Evolutionary conservation across 2,329 filamentous ascomycete genomes (phyloP).

Genomic region (Alternaria brassicicola): DNA sequence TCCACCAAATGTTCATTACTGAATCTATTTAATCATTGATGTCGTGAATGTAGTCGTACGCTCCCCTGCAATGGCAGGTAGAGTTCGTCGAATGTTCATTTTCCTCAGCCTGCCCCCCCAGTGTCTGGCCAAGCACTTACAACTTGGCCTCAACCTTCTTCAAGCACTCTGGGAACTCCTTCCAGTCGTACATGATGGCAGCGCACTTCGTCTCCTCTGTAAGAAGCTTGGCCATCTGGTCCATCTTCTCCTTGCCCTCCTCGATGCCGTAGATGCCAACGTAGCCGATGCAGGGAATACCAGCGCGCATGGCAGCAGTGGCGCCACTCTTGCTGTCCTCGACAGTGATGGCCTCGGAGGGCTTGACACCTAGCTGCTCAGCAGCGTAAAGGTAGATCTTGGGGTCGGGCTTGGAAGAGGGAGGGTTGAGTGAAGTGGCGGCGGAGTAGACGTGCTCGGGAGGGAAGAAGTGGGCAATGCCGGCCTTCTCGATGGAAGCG

Average conservation of each 20-base stretch:
- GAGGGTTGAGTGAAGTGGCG: constrained; percentile 75
- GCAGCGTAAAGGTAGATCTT: constrained; percentile 84
- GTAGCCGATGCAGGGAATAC: constrained; percentile 83
- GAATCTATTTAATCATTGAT: constrained; percentile 17
- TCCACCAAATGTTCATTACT: constrained; percentile 12
- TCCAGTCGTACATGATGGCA: constrained; percentile 60
- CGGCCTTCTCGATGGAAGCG: constrained; percentile 79
- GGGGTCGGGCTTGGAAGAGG: constrained; percentile 90
- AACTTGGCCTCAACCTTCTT: constrained; percentile 55
- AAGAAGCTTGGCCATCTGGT: constrained; percentile 58
- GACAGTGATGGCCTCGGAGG: constrained; percentile 76
- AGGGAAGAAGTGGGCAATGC: constrained; percentile 80
- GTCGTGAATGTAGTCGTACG: constrained; percentile 30
- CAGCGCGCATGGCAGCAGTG: constrained; percentile 75
- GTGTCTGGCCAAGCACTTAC: constrained; percentile 25
- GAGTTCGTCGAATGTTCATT: constrained; percentile 22
- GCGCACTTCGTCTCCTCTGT: constrained; percentile 56
- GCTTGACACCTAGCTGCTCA: constrained; percentile 71
- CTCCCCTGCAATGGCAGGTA: constrained; percentile 17
- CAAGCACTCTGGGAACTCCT: constrained; percentile 56
- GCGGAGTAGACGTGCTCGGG: constrained; percentile 79
- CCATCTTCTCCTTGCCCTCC: constrained; percentile 51
- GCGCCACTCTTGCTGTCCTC: constrained; percentile 90
- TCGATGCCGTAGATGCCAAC: constrained; percentile 67
- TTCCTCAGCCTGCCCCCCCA: not conserved